These are phyloP conservation scores for Chlorella ohadii DNA, from an alignment of 139 green algal species.

Conservation along the genomic window DNA sequence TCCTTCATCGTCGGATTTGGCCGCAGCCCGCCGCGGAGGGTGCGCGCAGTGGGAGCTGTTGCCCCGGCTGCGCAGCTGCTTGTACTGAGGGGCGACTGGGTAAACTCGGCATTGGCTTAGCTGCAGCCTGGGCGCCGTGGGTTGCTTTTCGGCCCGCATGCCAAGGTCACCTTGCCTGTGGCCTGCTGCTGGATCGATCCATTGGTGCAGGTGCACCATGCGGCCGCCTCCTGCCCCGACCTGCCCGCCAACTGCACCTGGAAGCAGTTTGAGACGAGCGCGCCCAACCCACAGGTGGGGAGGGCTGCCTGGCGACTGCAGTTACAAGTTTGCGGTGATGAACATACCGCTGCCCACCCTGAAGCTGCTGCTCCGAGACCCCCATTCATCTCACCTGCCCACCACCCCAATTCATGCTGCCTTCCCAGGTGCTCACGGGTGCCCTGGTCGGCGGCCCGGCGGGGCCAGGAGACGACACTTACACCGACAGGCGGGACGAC, in stretches of 20 bases:
- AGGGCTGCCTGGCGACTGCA: not conserved
- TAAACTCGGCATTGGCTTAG: no score
- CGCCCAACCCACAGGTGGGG: slow-evolving; percentile 31
- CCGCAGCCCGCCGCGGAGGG: slow-evolving; percentile 3
- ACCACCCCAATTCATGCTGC: no score
- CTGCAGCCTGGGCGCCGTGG: no score
- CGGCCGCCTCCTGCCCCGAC: slow-evolving; percentile 51
- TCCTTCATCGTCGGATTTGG: slow-evolving; percentile 55
- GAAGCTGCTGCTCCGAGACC: no score
- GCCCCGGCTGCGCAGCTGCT: not conserved
- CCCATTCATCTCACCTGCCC: no score
- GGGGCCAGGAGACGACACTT: slow-evolving; percentile 29
- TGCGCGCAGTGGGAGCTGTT: no score
- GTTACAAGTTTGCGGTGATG: no score
- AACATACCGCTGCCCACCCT: no score
- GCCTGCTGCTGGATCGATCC: no score
- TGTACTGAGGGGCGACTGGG: no score
- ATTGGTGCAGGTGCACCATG: slow-evolving; percentile 55
- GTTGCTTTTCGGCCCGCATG: no score
- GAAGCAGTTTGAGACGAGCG: not conserved
- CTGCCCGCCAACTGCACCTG: slow-evolving; percentile 27
- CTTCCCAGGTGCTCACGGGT: slow-evolving; percentile 34
- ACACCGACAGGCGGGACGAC: slow-evolving; percentile 33
- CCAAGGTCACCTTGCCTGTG: no score
- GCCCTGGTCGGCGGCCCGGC: slow-evolving; percentile 38